Base-by-base conservation (phyloP, 148 eudicot genomes). In the Camellia japonica region DNA sequence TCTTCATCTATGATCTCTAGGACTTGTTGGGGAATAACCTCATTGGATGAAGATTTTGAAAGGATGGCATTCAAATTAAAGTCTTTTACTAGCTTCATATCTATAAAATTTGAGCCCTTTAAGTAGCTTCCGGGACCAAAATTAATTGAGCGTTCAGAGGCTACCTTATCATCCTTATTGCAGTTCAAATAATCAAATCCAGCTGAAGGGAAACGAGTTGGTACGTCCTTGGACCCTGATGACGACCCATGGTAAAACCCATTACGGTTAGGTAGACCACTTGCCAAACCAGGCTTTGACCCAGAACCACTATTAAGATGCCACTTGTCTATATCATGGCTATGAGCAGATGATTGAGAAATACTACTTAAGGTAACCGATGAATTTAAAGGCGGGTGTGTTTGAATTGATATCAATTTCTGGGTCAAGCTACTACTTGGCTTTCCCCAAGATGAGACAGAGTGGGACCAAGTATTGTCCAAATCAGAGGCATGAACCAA, bases 51-150 rank as follows among this genome's bases (percentile, higher is more conserved):
- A 30, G 76, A 84, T 78, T 84, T 86, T 30, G 89, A 64, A 80
- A 79, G 87, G 67, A 81, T 80, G 74, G 66, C 78, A 71, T 93
- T 91, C 86, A 91, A 88, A 84, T 90, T 87, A 80, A 90, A 47
- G 69, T 85, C 92, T 80, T 83, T 85, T 11, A 73, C 54, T 6
- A 89, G 83, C 76, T 83, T 91, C 76, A 84, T 49, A 83, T 88
- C 87, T 14, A 59, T 64, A 74, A 41, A n/a, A 63, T 74, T 78
- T 20, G 83, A 64, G 49, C 81, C 78, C 56, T 77, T 91, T 12
- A 82, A 66, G 79, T 77, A 73, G 58, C 86, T 81, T 73, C 78
- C 69, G 16, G 85, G 81, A 71, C 84, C 84, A 44, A 55, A 74
- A 77, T 78, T 80, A 44, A 54, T 60, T 0, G 72, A 44, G 20